Evolutionary conservation across 176 grass and related monocot species (phyloP), one percentile per base, ranked within the genome.

Genomic region (Paspalum vaginatum): DNA sequence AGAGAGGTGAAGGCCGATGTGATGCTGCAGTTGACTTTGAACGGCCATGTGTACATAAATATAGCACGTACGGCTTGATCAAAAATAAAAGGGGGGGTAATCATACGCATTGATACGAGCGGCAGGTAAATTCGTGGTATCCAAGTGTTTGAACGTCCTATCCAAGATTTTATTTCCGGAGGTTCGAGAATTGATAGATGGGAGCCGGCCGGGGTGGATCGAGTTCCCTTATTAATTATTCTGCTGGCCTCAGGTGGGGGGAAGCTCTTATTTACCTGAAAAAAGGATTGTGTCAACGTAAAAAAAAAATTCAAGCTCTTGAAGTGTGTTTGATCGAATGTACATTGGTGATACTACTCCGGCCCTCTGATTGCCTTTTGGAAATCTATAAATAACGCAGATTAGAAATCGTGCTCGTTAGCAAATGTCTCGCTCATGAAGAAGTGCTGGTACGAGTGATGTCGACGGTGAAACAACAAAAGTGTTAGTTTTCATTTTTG

Each of bases 11-110:
- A 44, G 38, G 7, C 22, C 17, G 79, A 40, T 24, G 79, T 71
- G 79, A 82, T 20, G 64, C n/a, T 13, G 65, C 85, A 64, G n/a
- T 87, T 82, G 85, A 82, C 85, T 77, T 77, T 68, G 16, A 2
- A 49, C 18, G 17, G 7, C 5, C n/a, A n/a, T n/a, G n/a, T n/a
- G n/a, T n/a, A n/a, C n/a, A n/a, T n/a, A n/a, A n/a, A n/a, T n/a
- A n/a, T n/a, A n/a, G n/a, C n/a, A n/a, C n/a, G n/a, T n/a, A n/a
- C 39, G 52, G 24, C 5, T 82, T 62, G 53, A 79, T 42, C 4
- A 9, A 45, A 55, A 56, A 27, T 13, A 18, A 9, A 72, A n/a
- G 32, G 47, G 69, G 47, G 47, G 52, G 25, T 59, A 48, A 81
- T 81, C 40, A 81, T 80, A 20, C 56, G 78, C 78, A 81, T 70